Conservation (phyloP, 2,329 filamentous ascomycete species). For the Aspergillus uvarum region DNA sequence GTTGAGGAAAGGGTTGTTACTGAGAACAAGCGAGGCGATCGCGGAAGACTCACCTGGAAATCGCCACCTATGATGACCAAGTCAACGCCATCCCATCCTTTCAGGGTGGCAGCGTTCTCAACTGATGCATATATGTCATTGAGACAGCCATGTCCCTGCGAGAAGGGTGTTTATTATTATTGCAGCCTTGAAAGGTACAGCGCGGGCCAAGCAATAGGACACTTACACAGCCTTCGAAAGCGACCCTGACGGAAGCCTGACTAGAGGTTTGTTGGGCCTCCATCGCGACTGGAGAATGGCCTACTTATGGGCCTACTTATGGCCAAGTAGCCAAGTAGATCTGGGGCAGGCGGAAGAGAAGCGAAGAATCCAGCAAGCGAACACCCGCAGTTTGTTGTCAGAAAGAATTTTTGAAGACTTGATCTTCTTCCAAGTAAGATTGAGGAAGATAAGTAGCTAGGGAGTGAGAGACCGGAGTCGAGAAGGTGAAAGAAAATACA, state of each 20-base stretch:
- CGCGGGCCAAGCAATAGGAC: neutral
- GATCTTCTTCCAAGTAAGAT: neutral
- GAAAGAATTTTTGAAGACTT: neutral
- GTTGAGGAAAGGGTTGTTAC: conserved; percentile 13
- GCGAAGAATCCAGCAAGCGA: neutral
- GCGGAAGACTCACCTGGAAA: conserved; percentile 66
- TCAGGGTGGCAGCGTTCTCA: conserved; percentile 63
- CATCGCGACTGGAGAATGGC: conserved; percentile 10
- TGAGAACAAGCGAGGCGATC: neutral
- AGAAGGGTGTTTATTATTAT: conserved; percentile 6
- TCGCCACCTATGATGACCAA: conserved; percentile 93
- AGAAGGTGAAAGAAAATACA: neutral
- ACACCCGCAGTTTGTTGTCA: neutral
- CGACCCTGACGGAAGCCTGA: conserved; percentile 60
- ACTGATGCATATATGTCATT: conserved; percentile 88
- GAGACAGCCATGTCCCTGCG: conserved; percentile 83
- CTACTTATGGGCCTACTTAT: neutral
- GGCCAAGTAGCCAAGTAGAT: neutral
- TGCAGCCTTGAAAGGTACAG: conserved; percentile 7
- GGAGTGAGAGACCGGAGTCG: neutral
- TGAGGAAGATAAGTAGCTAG: neutral
- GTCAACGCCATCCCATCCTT: conserved; percentile 79
- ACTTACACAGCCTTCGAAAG: conserved; percentile 81
- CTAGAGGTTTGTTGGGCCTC: conserved; percentile 3
- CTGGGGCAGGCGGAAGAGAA: neutral